Base-by-base conservation (phyloP, 768 basidiomycete species). In the Suillus alpinus region DNA sequence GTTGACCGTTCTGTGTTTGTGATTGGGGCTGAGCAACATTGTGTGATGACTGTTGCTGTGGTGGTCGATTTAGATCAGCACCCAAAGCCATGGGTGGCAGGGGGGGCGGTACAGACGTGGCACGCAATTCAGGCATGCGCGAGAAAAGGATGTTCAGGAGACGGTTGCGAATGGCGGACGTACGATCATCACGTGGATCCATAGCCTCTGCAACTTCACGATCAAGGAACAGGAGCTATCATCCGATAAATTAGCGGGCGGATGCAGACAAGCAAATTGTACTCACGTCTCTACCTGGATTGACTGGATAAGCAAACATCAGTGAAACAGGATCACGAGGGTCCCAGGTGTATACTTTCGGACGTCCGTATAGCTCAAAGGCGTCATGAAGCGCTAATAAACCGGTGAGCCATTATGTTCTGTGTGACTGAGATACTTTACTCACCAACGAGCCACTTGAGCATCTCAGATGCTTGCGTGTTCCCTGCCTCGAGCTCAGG, bases 241-340 rank as follows among this genome's bases (percentile, higher is more conserved):
- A 40, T 40, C 60, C 40, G 46, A 49, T 40, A 36, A 43, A 66
- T 73, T 46, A 70, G 68, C 63, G 41, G 31, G 50, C 6, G 26
- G 29, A 49, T 23, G 56, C 26, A 23, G 36, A 59, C 10, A 32
- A 31, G 36, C 26, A 59, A 16, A 47, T 23, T 59, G 36, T 18
- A 78, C 91, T 65, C 70, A 96, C 95, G 70, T 94, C 90, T 74
- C 86, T 89, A 61, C 84, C 77, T 4, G 89, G 85, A 1, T 94
- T 95, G 52, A 92, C 86, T 7, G 96, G 95, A 71, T 98, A 97
- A 0, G 87, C 94, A 73, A 95, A 98, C 88, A 98, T 95, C 73
- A 96, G 81, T 10, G 92, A 93, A 8, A 73, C 70, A 0, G 86
- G 83, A 71, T 96, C 87, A 14, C 89, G 83, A 57, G 92, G 92